Conservation (phyloP, 2,329 filamentous ascomycete genomes). For the Cladophialophora chaetospira region DNA sequence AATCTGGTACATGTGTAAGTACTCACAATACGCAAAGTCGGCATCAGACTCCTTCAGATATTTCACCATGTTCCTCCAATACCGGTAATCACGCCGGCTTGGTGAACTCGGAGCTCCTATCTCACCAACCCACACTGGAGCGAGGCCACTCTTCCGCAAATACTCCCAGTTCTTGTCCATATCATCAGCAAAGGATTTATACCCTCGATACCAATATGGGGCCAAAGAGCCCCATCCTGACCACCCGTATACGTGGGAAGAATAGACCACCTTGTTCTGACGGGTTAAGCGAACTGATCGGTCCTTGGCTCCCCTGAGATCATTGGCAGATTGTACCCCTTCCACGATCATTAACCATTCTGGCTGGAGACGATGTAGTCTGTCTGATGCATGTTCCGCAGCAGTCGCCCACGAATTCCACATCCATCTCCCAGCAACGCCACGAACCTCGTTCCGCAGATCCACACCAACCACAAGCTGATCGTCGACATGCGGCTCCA, state of each 20-base stretch:
- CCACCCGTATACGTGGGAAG: conserved; percentile 69
- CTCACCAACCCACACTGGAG: conserved; percentile 70
- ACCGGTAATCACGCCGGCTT: conserved; percentile 60
- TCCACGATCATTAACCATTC: conserved; percentile 70
- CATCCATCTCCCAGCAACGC: conserved; percentile 68
- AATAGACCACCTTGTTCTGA: conserved; percentile 63
- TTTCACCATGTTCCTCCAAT: conserved; percentile 65
- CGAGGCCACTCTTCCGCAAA: conserved; percentile 57
- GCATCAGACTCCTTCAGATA: conserved; percentile 61
- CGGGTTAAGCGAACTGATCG: conserved; percentile 62
- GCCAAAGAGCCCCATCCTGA: conserved; percentile 67
- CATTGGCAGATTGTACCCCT: conserved; percentile 68
- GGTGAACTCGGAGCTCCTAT: conserved; percentile 61
- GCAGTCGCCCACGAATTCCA: conserved; percentile 67
- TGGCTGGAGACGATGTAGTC: conserved; percentile 59
- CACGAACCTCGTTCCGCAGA: conserved; percentile 69
- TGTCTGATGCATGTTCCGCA: conserved; percentile 64
- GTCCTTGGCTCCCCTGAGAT: conserved; percentile 58
- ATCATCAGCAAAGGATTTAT: conserved; percentile 62
- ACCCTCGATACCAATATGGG: conserved; percentile 62
- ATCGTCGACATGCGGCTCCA: conserved; percentile 61
- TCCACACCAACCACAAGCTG: conserved; percentile 66
- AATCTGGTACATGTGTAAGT: too few species aligned
- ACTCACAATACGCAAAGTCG: conserved; percentile 72
- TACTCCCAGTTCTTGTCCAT: conserved; percentile 70